Conservation (phyloP, 129 eudicot species). For the Pittosporum tobira region DNA sequence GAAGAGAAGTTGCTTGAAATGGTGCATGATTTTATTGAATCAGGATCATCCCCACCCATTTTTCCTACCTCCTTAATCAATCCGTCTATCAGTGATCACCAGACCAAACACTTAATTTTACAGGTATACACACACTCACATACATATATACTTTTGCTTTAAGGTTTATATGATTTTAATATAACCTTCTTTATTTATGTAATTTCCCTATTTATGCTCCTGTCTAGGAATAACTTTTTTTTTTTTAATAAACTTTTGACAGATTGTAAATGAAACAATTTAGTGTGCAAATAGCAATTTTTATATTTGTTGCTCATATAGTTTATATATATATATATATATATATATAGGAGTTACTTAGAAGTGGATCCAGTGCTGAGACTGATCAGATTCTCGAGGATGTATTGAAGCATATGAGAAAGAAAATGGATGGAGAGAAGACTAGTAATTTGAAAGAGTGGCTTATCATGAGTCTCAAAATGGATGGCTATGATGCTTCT, state of each 20-base stretch:
- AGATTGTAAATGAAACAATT: no score
- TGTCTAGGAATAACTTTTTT: no score
- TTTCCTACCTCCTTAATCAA: background rate
- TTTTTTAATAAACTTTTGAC: no score
- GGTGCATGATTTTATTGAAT: conserved; percentile 27
- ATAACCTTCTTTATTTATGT: background rate
- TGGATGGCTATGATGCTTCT: conserved; percentile 26
- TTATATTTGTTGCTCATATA: background rate
- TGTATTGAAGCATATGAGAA: conserved; percentile 14
- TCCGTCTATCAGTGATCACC: background rate
- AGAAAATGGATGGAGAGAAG: conserved; percentile 7
- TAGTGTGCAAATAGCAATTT: background rate
- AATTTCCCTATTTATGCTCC: no score
- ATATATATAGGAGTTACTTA: conserved; percentile 13
- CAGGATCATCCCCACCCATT: background rate
- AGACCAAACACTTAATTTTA: conserved; percentile 1
- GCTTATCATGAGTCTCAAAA: conserved; percentile 18
- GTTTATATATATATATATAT: background rate
- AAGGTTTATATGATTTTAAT: background rate
- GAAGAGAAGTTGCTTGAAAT: conserved; percentile 20
- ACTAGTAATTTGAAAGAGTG: conserved; percentile 10
- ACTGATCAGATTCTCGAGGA: conserved; percentile 5
- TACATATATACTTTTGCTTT: background rate
- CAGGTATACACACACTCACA: background rate
- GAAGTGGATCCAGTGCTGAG: conserved; percentile 11